These are phyloP conservation scores for Chalara sp. DNA, from an alignment of 2,329 filamentous ascomycete genomes.

Conservation along the genomic window DNA sequence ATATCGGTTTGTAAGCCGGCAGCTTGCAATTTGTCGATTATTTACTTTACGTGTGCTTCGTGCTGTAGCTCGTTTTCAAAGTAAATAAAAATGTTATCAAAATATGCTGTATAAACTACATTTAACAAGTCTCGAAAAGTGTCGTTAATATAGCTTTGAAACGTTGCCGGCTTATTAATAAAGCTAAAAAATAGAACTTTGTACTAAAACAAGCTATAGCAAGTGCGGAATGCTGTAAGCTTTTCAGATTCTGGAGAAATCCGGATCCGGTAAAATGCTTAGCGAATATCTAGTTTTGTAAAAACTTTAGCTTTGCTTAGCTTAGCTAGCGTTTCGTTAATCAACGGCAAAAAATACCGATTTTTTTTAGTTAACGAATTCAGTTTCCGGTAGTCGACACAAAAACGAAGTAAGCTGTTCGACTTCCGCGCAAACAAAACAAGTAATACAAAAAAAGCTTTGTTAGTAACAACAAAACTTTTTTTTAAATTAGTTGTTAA, in stretches of 20 bases:
- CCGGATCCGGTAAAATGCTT: slow-evolving; percentile 1
- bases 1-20: slow-evolving; percentile 2
- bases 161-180: slow-evolving; percentile 1
- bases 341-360: not conserved
- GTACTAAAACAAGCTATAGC: no score
- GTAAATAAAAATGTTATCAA: not conserved
- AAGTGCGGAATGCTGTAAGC: not conserved
- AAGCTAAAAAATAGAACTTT: slow-evolving; percentile 3
- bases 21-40: not conserved
- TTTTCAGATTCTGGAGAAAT: not conserved
- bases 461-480: no score
- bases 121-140: slow-evolving; percentile 1
- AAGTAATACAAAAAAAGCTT: not conserved
- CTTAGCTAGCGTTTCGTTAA: not conserved
- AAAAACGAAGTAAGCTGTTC: no score
- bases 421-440: not conserved
- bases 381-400: no score
- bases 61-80: not conserved
- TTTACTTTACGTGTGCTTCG: not conserved
- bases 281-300: slow-evolving; percentile 5
- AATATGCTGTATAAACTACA: not conserved
- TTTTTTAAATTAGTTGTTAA: no score
- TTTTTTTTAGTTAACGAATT: no score
- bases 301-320: slow-evolving; percentile 1
- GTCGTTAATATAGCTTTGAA: slow-evolving; percentile 5